These are phyloP conservation scores for Ceriops tagal DNA, from an alignment of 345 rosid species.

Conservation along the genomic window DNA sequence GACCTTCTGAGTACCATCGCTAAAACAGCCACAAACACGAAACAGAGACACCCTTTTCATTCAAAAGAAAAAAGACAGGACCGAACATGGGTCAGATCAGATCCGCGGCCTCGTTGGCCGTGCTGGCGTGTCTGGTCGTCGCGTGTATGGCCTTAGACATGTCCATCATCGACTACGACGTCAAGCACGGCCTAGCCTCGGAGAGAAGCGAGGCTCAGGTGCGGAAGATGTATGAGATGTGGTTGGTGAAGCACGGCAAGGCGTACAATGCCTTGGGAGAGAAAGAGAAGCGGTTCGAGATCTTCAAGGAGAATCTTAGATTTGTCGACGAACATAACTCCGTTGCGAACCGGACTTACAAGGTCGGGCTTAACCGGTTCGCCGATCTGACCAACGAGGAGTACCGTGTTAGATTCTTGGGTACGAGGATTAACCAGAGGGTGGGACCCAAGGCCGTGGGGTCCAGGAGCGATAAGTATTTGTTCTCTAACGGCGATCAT, in stretches of 20 bases:
- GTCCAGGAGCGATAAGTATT: constrained; percentile 10
- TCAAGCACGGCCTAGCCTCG: constrained; percentile 18
- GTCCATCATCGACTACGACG: constrained; percentile 49
- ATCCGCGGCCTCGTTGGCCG: background rate
- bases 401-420: constrained; percentile 39
- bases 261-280: constrained; percentile 55
- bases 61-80: background rate
- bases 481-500: constrained; percentile 7
- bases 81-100: constrained; percentile 7
- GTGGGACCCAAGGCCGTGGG: constrained; percentile 5
- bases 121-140: background rate
- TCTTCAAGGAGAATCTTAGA: constrained; percentile 56
- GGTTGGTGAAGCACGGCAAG: constrained; percentile 55
- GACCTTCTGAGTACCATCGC: too few relatives aligned
- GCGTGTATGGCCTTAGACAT: constrained; percentile 38
- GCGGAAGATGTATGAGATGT: constrained; percentile 40
- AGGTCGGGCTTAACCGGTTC: constrained; percentile 55
- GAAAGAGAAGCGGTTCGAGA: constrained; percentile 48
- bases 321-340: constrained; percentile 51
- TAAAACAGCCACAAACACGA: background rate
- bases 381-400: constrained; percentile 66
- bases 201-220: constrained; percentile 27
- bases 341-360: constrained; percentile 31
- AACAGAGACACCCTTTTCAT: background rate
- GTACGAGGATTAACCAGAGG: constrained; percentile 28